Evolutionary conservation across 108 stramenopile species (phyloP).

Genomic region (Cafeteria roenbergensis): DNA sequence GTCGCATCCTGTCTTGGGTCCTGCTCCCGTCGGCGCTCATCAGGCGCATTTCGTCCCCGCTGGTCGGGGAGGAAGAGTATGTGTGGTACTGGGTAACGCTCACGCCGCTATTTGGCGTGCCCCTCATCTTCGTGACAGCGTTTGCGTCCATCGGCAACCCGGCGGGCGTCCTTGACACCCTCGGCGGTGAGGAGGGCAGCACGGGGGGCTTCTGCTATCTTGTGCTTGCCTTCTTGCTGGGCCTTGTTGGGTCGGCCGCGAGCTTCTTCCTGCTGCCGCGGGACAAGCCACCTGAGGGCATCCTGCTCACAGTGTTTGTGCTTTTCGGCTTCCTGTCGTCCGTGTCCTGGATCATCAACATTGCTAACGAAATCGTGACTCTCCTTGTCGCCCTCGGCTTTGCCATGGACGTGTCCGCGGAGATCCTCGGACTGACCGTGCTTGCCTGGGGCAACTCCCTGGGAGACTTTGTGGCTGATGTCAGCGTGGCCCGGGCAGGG

Average conservation of each 20-base stretch:
- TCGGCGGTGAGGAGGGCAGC: background rate
- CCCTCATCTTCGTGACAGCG: background rate
- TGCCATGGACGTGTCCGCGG: slow-evolving; percentile 55
- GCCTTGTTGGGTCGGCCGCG: slow-evolving; percentile 8
- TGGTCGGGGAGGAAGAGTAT: background rate
- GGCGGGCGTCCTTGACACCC: too few relatives aligned
- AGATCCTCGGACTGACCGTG: slow-evolving; percentile 75
- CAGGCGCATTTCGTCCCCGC: background rate
- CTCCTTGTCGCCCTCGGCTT: slow-evolving; percentile 67
- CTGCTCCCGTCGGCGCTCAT: background rate
- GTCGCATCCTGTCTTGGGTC: background rate
- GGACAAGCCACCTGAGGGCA: background rate
- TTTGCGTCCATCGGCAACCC: background rate
- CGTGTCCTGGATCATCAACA: slow-evolving; percentile 78
- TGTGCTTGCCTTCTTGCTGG: background rate
- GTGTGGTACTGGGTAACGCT: background rate
- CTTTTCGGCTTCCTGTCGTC: slow-evolving; percentile 68
- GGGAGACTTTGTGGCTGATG: slow-evolving; percentile 77
- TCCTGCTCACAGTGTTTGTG: slow-evolving; percentile 19
- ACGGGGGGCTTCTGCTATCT: background rate
- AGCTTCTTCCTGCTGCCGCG: background rate
- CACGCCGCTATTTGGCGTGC: background rate
- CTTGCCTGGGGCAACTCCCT: slow-evolving; percentile 85
- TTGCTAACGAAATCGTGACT: slow-evolving; percentile 76
- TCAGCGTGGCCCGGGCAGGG: slow-evolving; percentile 80